phyloP scores from a whole-genome alignment of 345 rosid genomes.

The Psidium friedrichsthalianum region DNA sequence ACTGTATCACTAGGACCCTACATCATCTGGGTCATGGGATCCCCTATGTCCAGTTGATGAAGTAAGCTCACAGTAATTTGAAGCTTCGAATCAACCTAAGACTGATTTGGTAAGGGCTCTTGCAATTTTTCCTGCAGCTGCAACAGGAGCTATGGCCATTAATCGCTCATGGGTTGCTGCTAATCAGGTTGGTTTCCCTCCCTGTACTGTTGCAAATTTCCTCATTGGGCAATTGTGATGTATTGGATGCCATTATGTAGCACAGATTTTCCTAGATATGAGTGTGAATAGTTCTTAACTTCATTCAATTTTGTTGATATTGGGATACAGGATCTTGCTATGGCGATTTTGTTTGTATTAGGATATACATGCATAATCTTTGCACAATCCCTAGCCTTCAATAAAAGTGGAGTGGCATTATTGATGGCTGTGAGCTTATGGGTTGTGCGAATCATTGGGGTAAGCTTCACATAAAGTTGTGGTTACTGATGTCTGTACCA shows the following conservation, averaged over 20 bases:
- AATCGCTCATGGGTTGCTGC: conserved; percentile 96
- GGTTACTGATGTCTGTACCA: neutral
- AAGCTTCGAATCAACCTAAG: conserved; percentile 67
- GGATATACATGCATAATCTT: conserved; percentile 90
- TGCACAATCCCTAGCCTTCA: conserved; percentile 90
- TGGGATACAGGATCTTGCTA: conserved; percentile 75
- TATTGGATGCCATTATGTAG: neutral
- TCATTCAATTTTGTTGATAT: neutral
- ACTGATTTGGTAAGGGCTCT: conserved; percentile 73
- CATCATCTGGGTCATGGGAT: conserved; percentile 62
- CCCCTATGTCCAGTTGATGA: conserved; percentile 89
- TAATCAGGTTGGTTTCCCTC: conserved; percentile 53
- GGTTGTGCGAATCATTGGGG: conserved; percentile 84
- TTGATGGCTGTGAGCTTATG: conserved; percentile 97
- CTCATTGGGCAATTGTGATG: neutral
- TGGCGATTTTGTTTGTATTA: conserved; percentile 76
- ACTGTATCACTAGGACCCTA: conserved; percentile 33
- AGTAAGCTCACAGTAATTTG: conserved; percentile 59
- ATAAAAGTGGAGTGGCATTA: conserved; percentile 90
- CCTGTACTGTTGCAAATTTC: neutral
- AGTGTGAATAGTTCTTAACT: neutral
- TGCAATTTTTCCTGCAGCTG: conserved; percentile 67
- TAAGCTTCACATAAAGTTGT: conserved; percentile 20
- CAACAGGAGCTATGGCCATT: conserved; percentile 73
- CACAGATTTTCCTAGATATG: neutral